phyloP scores from a whole-genome alignment of 176 grass and related monocot species.

The Oryza rufipogon region DNA sequence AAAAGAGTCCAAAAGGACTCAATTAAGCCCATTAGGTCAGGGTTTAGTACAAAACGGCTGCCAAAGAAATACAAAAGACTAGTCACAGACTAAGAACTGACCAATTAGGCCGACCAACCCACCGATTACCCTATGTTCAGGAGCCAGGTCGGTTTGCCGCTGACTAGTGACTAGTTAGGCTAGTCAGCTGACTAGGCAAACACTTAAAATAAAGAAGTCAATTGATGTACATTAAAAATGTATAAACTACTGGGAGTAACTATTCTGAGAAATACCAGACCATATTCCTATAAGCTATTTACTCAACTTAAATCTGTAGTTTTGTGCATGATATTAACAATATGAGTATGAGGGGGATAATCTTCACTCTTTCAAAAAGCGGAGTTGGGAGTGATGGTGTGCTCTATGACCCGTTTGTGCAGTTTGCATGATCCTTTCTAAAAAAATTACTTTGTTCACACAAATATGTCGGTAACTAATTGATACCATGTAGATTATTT shows the following conservation, averaged over 20 bases:
- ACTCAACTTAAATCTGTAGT: not conserved
- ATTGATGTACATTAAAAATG: not conserved
- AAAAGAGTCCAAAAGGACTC: no score
- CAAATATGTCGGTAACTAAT: no score
- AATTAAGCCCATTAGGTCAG: no score
- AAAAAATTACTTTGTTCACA: no score
- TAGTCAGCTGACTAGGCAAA: not conserved
- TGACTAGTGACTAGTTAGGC: not conserved
- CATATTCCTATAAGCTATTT: conserved; percentile 8
- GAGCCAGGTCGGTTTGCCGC: not conserved
- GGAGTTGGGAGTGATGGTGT: no score
- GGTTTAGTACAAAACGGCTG: no score
- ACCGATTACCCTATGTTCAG: not conserved
- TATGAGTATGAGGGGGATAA: no score
- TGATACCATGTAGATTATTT: no score
- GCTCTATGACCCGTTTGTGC: no score
- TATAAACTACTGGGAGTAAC: conserved; percentile 7
- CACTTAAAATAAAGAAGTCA: not conserved
- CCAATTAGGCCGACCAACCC: not conserved
- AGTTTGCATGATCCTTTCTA: no score
- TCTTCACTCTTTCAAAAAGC: no score
- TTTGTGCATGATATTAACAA: not conserved
- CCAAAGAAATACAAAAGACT: not conserved
- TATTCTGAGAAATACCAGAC: conserved; percentile 20
- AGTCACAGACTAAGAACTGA: not conserved